phyloP scores from a whole-genome alignment of 169 alveolate species.

The Sarcocystis neurona region DNA sequence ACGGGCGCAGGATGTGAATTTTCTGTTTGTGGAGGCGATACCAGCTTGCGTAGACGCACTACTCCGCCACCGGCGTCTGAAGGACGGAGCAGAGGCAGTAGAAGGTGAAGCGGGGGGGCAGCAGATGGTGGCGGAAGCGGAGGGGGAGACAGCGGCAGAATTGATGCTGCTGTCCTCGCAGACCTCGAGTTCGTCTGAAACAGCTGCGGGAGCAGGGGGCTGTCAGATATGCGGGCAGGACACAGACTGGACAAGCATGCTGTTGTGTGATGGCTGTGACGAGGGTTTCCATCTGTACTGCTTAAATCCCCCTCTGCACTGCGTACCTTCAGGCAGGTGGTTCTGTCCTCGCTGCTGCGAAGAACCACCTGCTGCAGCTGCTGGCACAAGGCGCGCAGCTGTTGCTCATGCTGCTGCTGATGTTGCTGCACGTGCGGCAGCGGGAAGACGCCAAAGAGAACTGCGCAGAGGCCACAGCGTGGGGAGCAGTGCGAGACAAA shows the following conservation, averaged over 20 bases:
- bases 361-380: background rate
- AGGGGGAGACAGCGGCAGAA: background rate
- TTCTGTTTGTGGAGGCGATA: conserved; percentile 32
- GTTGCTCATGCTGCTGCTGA: background rate
- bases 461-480: background rate
- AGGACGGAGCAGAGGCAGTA: conserved; percentile 3
- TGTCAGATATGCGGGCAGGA: conserved; percentile 79
- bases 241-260: conserved; percentile 75
- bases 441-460: background rate
- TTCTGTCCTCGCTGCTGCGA: conserved; percentile 73
- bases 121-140: background rate
- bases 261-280: conserved; percentile 84
- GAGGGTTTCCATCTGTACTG: conserved; percentile 80
- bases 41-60: conserved; percentile 63
- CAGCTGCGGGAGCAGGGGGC: conserved; percentile 63
- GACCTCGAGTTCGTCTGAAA: conserved; percentile 13
- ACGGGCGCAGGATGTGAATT: background rate
- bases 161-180: background rate
- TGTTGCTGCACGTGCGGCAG: background rate
- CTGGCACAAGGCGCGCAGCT: background rate
- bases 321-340: conserved; percentile 78
- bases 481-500: background rate
- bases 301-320: conserved; percentile 76
- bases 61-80: background rate
- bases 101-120: background rate